Base-by-base conservation (phyloP, 257 asterid species). In the Jacaranda mimosifolia region DNA sequence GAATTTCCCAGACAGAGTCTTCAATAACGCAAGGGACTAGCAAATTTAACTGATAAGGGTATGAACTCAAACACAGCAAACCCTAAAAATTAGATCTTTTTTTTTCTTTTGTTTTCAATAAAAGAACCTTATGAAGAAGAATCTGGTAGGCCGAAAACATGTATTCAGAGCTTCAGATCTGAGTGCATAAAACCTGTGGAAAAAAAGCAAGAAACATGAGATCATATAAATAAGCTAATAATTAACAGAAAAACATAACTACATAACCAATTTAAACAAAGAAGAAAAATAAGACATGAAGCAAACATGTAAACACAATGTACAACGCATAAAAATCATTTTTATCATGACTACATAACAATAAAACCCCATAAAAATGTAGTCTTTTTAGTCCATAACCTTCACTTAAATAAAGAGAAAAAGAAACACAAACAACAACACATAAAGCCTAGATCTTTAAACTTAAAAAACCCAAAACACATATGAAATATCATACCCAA, bases 101-200 rank as follows among this genome's bases (percentile, higher is more conserved):
- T 65, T 15, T 51, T n/a, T n/a, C n/a, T n/a, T n/a, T n/a, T n/a
- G n/a, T n/a, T 6, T 14, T n/a, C 11, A 1, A 38, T 32, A 14
- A 26, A 58, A 72, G 69, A 69, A 83, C 80, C 81, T 67, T 62
- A 52, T 32, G 55, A 60, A 82, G 65, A 73, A 75, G 75, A 65
- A 60, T 38, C 49, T 53, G 49, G 72, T 40, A 77, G 77, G 60
- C 79, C 89, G 84, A 68, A 74, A 76, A 76, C 80, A 59, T 42
- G 73, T 85, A 78, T 40, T 68, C 79, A 81, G 72, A 74, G 80
- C 81, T 74, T 79, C 93, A 91, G 97, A 91, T 91, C 95, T 84
- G 94, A 82, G 85, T 17, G 63, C 75, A 56, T 38, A 80, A 80
- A 81, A 80, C 79, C 87, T 83, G 81, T 70, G 68, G 19, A 52